Evolutionary conservation across 2,329 filamentous ascomycete genomes (phyloP).

Genomic region (Botrytis hyacinthi): DNA sequence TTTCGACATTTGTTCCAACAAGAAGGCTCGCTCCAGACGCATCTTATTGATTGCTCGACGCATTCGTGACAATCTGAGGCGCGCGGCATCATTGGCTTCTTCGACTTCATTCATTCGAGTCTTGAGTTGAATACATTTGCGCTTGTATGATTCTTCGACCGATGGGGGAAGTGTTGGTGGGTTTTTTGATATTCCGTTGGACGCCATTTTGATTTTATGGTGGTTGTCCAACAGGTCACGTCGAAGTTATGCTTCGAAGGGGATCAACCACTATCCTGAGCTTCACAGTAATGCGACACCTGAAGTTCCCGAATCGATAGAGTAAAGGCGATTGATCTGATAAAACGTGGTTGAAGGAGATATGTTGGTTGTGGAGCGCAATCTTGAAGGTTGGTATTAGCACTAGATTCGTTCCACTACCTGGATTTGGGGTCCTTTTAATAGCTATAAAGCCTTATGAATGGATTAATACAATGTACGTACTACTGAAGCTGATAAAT

Average conservation of each 20-base stretch:
- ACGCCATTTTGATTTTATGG: conserved; percentile 14
- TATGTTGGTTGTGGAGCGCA: neutral
- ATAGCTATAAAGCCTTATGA: conserved; percentile 11
- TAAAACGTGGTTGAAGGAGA: neutral
- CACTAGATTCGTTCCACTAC: conserved; percentile 13
- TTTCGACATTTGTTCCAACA: conserved; percentile 70
- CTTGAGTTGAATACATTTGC: conserved; percentile 94
- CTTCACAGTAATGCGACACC: neutral
- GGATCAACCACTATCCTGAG: neutral
- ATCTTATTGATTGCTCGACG: conserved; percentile 87
- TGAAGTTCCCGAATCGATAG: neutral
- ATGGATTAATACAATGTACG: conserved; percentile 4
- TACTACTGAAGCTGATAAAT: neutral
- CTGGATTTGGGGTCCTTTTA: neutral
- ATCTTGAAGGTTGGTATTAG: neutral
- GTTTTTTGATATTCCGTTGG: conserved; percentile 36
- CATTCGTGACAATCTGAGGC: conserved; percentile 74
- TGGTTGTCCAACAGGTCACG: neutral
- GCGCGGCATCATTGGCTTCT: conserved; percentile 81
- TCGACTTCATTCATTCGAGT: conserved; percentile 90
- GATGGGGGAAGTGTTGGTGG: conserved; percentile 73
- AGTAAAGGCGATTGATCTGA: neutral
- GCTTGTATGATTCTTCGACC: conserved; percentile 91
- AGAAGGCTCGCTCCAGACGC: conserved; percentile 77
- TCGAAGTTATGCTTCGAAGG: neutral